Evolutionary conservation across 2,329 filamentous ascomycete genomes (phyloP), one percentile per base, ranked within the genome.

Genomic region (Claviceps spartinae): DNA sequence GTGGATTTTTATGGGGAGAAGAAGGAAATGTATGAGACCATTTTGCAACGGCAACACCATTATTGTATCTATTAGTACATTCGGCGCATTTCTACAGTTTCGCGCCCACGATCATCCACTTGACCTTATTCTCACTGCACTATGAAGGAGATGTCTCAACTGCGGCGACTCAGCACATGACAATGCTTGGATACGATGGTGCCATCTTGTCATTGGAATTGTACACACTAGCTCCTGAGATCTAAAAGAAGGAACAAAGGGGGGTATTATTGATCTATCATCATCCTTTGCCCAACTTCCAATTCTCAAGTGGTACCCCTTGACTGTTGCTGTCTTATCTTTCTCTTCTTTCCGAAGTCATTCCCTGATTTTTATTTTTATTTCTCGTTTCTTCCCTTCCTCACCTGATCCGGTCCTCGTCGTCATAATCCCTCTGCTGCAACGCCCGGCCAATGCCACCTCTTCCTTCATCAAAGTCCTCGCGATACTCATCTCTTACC

Each of bases 401-500:
- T 40, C 24, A 51, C 44, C 54, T 47, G 24, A 62, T 61, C 38
- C 55, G 62, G 24, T 62, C 57, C 46, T 71, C 69, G 46, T 69
- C 67, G 16, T 69, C 66, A 36, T 50, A 50, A 34, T 50, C 49
- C 16, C 18, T 38, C 42, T 60, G 61, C 59, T 82, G 80, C 54
- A 89, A 75, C 52, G 87, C 87, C 57, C 90, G 78, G 44, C 93
- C 91, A 59, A 90, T 81, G 11, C 93, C 93, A 60, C 93, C 93
- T 60, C 93, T 79, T 16, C 93, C 93, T 55, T 95, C 91, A 65
- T 98, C 93, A 65, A 84, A 98, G 71, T 98, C 93, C 67, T 96
- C 88, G 46, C 93, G 82, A 70, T 97, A 98, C 73, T 98, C 94
- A 66, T 98, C 93, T 58, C 93, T 82, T 56, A 98, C 93, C 71